phyloP scores from a whole-genome alignment of 352 stramenopile genomes.

The Globisporangium abappressorium region DNA sequence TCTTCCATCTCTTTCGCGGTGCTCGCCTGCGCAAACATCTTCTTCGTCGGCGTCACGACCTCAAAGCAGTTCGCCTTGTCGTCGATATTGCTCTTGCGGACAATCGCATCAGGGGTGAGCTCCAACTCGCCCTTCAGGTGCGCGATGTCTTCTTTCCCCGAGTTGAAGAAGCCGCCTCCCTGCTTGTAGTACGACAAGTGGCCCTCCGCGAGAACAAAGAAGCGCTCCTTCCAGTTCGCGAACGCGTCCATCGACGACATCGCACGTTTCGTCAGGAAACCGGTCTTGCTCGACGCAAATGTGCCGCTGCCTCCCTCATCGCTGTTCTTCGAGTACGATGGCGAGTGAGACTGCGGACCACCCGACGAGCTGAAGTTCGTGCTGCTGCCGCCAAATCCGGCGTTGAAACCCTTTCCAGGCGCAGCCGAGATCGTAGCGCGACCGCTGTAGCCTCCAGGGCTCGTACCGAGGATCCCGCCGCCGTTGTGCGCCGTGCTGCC shows the following conservation, averaged over 20 bases:
- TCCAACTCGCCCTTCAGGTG: constrained; percentile 83
- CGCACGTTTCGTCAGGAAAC: constrained; percentile 81
- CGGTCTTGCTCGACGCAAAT: constrained; percentile 84
- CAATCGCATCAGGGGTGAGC: constrained; percentile 74
- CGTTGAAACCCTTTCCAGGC: constrained; percentile 38
- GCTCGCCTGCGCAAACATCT: constrained; percentile 84
- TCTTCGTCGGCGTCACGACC: constrained; percentile 75
- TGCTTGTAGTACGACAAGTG: constrained; percentile 89
- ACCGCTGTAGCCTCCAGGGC: constrained; percentile 33
- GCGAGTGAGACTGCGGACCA: constrained; percentile 12
- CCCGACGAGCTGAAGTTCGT: constrained; percentile 20
- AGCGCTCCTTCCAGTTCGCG: constrained; percentile 87
- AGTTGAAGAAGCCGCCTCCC: constrained; percentile 82
- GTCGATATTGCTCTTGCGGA: constrained; percentile 83
- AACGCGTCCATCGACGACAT: constrained; percentile 88
- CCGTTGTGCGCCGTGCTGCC: constrained; percentile 27
- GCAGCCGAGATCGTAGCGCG: constrained; percentile 52
- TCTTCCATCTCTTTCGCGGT: constrained; percentile 84
- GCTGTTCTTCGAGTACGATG: constrained; percentile 9
- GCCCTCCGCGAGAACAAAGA: constrained; percentile 82
- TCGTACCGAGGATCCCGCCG: constrained; percentile 32
- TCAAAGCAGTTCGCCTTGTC: constrained; percentile 88
- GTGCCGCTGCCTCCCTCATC: constrained; percentile 33
- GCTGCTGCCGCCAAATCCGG: constrained; percentile 18
- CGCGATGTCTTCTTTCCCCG: constrained; percentile 82